Evolutionary conservation across 2,329 filamentous ascomycete genomes (phyloP), one percentile per base, ranked within the genome.

Genomic region (Nemania bipapillata): DNA sequence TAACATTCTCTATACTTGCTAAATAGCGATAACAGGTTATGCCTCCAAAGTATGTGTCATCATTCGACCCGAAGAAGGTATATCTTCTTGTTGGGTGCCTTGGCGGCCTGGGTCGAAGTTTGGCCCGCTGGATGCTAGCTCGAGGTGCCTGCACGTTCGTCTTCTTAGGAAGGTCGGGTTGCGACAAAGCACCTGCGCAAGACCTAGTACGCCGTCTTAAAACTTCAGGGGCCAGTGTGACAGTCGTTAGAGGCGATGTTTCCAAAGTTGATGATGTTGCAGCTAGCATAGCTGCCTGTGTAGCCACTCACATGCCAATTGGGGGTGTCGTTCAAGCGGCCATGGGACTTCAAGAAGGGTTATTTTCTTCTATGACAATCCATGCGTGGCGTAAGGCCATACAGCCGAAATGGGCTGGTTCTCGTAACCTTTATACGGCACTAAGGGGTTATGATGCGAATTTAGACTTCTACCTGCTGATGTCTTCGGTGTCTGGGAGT

Each of bases 21-120:
- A 5, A 28, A 11, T 28, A 32, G 4, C 9, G 30, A 9, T 32
- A 45, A 45, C n/a, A 63, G 52, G 52, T 69, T 17, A 35, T 57
- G 7, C 65, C 65, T 3, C 9, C 69, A 8, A 59, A 7, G 17
- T 74, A 72, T 35, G 15, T 4, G 3, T 60, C 1, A 11, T 63
- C 1, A n/a, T 62, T 74, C 35, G 66, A 73, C 22, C 55, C 61
- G 4, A 11, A 53, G 12, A 73, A 72, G 37, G 32, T 64, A 5
- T 74, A 76, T 50, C 60, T 75, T 0, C 61, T 75, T 0, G 22
- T 75, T 0, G 74, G 74, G 0, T 74, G 73, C 32, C 67, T 77
- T 0, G 79, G 80, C 8, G 79, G 79, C 2, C 66, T 82, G 0
- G 79, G 80, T 1, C 72, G 78, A 8, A 79, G 79, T 54, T 64